Base-by-base conservation (phyloP, 495 filamentous ascomycete genomes). In the Astrocystis sublimbata region DNA sequence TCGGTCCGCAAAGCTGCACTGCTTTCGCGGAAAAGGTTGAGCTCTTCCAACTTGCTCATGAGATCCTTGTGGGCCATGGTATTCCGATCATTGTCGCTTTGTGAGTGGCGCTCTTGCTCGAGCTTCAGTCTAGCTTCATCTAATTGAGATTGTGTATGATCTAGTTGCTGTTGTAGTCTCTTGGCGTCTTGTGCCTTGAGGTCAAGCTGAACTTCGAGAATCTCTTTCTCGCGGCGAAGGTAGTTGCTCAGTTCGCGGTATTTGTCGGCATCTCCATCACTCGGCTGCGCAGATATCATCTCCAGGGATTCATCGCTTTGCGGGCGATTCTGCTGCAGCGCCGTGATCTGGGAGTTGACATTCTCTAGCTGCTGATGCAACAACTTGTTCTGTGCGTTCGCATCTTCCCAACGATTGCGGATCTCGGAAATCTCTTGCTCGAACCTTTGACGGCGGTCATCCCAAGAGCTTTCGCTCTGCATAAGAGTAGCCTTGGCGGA, bases 141-240 rank as follows among this genome's bases (percentile, higher is more conserved):
- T 3, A 97, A 86, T 69, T 96, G 89, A 21, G 85, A 84, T 63
- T 91, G 91, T 13, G 88, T 81, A 75, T 97, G 90, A 53, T 96
- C 89, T 19, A 97, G 81, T 65, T 98, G 92, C 58, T 97, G 92
- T 62, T 92, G 89, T 4, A 97, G 76, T 28, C 96, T 85, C 73
- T 92, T 96, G 54, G 84, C 80, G 69, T 97, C 94, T 69, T 96
- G 90, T 0, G 88, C 78, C 49, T 91, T 91, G 33, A 97, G 82
- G 63, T 97, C 92, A 61, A 91, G 91, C 68, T 98, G 93, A 6
- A 97, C 91, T 60, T 98, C 93, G 3, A 97, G 86, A 66, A 99
- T 98, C 68, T 98, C 93, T 77, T 97, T 98, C 77, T 98, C 96
- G 45, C 90, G 86, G n/a, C 96, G 87, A 55, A 98, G 78, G 75